Conservation (phyloP, 2,329 filamentous ascomycete genomes). For the Thielaviopsis cerberus region DNA sequence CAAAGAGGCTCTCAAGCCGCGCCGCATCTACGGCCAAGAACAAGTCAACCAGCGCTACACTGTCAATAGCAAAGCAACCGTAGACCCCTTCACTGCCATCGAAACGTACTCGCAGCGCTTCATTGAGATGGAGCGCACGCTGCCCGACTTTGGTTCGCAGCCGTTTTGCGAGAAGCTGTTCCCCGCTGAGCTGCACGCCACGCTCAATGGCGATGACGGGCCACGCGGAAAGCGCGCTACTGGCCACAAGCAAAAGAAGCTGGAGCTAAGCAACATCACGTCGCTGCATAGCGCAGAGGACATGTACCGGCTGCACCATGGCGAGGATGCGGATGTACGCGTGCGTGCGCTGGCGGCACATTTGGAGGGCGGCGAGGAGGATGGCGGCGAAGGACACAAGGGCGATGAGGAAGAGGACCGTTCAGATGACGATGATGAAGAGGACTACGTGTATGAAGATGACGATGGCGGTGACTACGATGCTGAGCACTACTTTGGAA, state of each 20-base stretch:
- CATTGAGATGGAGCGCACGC: conserved; percentile 28
- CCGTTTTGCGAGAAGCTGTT: conserved; percentile 36
- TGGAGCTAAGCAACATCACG: conserved; percentile 29
- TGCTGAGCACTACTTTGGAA: conserved; percentile 42
- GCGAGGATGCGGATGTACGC: conserved; percentile 16
- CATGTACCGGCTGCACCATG: conserved; percentile 24
- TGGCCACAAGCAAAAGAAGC: conserved; percentile 24
- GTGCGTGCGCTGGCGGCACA: conserved; percentile 17
- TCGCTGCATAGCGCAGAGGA: conserved; percentile 32
- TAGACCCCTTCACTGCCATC: conserved; percentile 39
- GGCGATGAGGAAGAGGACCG: conserved; percentile 28
- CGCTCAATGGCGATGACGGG: conserved; percentile 30
- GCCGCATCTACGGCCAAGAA: conserved; percentile 34
- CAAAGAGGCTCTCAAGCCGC: conserved; percentile 23
- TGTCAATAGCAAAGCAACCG: conserved; percentile 33
- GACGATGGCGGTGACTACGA: conserved; percentile 43
- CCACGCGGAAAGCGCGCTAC: conserved; percentile 1
- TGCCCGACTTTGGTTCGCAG: conserved; percentile 34
- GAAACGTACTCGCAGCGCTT: conserved; percentile 41
- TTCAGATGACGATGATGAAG: conserved; percentile 24
- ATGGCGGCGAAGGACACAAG: conserved; percentile 23
- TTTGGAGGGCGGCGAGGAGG: conserved; percentile 29
- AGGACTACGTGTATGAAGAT: conserved; percentile 35
- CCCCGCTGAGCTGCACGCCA: conserved; percentile 35
- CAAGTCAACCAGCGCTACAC: conserved; percentile 39